Conservation (phyloP, 2,329 filamentous ascomycete genomes). For the Simplicillium aogashimaense region DNA sequence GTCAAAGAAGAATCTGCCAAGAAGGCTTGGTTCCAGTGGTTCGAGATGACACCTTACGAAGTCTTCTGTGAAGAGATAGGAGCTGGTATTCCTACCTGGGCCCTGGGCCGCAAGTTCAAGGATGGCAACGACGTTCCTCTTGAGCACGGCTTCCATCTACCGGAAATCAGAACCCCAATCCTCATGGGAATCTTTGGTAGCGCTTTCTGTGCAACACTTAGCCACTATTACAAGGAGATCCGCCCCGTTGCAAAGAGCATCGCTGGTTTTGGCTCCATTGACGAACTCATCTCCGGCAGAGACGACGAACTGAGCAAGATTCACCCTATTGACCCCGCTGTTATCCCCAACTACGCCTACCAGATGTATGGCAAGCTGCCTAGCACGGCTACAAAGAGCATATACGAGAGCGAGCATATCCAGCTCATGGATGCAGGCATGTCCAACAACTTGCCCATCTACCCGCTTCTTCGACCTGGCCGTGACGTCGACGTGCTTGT, state of each 20-base stretch:
- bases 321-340: constrained; percentile 87
- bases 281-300: constrained; percentile 72
- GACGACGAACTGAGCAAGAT: constrained; percentile 82
- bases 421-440: constrained; percentile 95
- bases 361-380: constrained; percentile 71
- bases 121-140: constrained; percentile 45
- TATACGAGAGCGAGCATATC: constrained; percentile 61
- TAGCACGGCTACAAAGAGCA: constrained; percentile 64
- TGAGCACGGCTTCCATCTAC: constrained; percentile 59
- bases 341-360: constrained; percentile 80
- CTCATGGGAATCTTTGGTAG: constrained; percentile 94
- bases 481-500: constrained; percentile 83
- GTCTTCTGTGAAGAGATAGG: constrained; percentile 89
- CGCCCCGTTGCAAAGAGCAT: constrained; percentile 70
- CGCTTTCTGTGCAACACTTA: constrained; percentile 90
- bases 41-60: constrained; percentile 89
- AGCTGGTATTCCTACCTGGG: constrained; percentile 92
- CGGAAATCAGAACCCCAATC: constrained; percentile 74
- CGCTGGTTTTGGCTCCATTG: constrained; percentile 65
- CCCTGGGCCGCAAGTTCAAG: constrained; percentile 73
- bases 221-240: constrained; percentile 92
- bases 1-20: constrained; percentile 43
- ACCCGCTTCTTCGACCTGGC: constrained; percentile 81
- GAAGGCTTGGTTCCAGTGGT: constrained; percentile 96
- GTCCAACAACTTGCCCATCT: constrained; percentile 96